Conservation (phyloP, 306 rosid genomes). For the Hippophae rhamnoides region DNA sequence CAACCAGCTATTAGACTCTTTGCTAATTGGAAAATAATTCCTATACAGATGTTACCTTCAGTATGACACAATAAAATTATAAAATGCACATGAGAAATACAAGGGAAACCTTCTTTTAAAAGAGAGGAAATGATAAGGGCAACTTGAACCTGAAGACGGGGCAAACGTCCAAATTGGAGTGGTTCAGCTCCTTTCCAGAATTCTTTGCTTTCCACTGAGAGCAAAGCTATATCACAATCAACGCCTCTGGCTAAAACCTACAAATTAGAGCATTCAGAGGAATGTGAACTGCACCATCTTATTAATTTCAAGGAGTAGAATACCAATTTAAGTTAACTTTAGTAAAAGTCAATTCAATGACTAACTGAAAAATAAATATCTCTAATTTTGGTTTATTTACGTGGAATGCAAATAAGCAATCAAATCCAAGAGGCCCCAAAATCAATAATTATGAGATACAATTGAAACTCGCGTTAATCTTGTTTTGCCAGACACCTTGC, state of each 20-base stretch:
- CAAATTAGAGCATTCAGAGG: constrained; percentile 29
- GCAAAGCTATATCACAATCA: constrained; percentile 96
- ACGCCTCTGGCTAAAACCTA: constrained; percentile 94
- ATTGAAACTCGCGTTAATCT: neutral
- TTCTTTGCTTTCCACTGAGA: constrained; percentile 81
- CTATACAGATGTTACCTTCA: no score
- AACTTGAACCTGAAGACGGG: constrained; percentile 80
- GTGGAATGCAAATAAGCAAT: neutral
- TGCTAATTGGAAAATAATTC: no score
- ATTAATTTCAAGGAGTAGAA: neutral
- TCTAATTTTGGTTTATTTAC: neutral
- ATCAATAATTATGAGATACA: neutral
- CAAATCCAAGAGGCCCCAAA: neutral
- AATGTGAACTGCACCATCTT: constrained; percentile 18
- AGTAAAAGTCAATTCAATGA: neutral
- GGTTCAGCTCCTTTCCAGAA: constrained; percentile 90
- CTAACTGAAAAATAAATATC: neutral
- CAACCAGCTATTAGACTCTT: no score
- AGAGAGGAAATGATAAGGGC: neutral
- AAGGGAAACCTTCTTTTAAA: no score
- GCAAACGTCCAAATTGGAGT: constrained; percentile 74
- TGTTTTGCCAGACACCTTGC: neutral
- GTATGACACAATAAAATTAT: neutral
- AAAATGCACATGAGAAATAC: no score
- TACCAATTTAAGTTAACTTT: neutral